Base-by-base conservation (phyloP, 116 monocot genomes). In the Iris pallida region DNA sequence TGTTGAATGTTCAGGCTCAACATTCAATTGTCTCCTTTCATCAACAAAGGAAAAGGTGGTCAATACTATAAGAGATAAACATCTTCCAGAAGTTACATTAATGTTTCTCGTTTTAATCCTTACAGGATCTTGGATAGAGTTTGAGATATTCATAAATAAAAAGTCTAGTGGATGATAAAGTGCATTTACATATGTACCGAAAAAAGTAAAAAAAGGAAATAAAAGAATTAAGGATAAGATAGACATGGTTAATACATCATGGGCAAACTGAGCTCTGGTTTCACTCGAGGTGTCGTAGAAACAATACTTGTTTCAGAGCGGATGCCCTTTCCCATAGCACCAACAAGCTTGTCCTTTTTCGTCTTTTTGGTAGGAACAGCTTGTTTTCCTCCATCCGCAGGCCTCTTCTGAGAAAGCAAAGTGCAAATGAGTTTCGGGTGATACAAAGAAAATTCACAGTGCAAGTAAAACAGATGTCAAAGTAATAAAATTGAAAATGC, bases 301-400 rank as follows among this genome's bases (percentile, higher is more conserved):
- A 88, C 75, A 45, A 76, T 86, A 69, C 75, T 90, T 52, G 87
- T 76, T 72, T 93, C 93, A 12, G 93, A 82, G 15, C 78, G 79
- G 19, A 82, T 66, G 55, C 64, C 72, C 83, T 98, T 98, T 47
- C 93, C 93, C 14, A 70, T 69, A 51, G 86, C 81, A 68, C 88
- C 88, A 75, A 78, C 84, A 77, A 88, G 42, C 77, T 98, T 98
- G 69, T 98, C 98, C 65, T 98, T 98, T 72, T 92, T 98, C 65
- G 78, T 42, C 75, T 98, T 98, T 66, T 93, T 98, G 14, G 74
- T 66, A 74, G 92, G 71, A 68, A 47, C 71, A 47, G 80, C 79
- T 63, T 91, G 96, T 56, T 89, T 96, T 73, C 78, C 81, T 60
- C 87, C 87, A 52, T 92, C 93, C 6, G 61, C 42, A 41, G 76